A percentile compares a stretch with the other conserved stretches of the same genome.
These are phyloP conservation scores for Hypoxylon fuscum DNA, from an alignment of 495 filamentous ascomycete genomes.

Conservation along the genomic window DNA sequence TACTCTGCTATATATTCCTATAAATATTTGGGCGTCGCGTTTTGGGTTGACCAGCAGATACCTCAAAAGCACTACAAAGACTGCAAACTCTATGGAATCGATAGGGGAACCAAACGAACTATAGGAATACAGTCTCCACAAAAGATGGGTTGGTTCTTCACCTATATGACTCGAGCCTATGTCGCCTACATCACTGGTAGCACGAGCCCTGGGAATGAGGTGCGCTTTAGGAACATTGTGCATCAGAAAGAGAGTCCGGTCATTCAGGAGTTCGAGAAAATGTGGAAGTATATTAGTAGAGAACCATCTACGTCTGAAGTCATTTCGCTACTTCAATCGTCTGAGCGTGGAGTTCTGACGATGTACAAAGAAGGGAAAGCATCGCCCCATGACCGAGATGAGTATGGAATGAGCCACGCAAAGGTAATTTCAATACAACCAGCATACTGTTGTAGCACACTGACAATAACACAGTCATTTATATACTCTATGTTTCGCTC, in stretches of 20 bases:
- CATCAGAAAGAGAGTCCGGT: background rate
- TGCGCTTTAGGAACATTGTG: background rate
- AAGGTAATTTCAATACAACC: background rate
- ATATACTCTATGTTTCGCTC: too few relatives aligned
- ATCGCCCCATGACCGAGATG: background rate
- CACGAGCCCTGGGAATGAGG: background rate
- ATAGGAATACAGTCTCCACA: background rate
- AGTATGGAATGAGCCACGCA: background rate
- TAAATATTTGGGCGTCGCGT: background rate
- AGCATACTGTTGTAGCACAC: background rate
- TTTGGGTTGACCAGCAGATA: background rate
- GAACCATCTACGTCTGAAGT: too few relatives aligned
- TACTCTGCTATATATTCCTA: background rate
- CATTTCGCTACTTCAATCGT: too few relatives aligned
- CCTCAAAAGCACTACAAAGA: background rate
- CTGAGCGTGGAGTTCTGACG: too few relatives aligned
- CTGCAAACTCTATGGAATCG: background rate
- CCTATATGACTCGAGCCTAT: background rate
- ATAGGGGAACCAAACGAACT: background rate
- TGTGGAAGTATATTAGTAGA: too few relatives aligned
- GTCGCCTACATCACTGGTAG: background rate
- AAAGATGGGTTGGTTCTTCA: background rate
- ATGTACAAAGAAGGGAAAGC: slow-evolving; percentile 1
- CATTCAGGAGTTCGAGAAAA: background rate
- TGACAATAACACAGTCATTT: too few relatives aligned